These are phyloP conservation scores for Neofusicoccum umdonicola DNA, from an alignment of 2,329 filamentous ascomycete species.

Conservation along the genomic window DNA sequence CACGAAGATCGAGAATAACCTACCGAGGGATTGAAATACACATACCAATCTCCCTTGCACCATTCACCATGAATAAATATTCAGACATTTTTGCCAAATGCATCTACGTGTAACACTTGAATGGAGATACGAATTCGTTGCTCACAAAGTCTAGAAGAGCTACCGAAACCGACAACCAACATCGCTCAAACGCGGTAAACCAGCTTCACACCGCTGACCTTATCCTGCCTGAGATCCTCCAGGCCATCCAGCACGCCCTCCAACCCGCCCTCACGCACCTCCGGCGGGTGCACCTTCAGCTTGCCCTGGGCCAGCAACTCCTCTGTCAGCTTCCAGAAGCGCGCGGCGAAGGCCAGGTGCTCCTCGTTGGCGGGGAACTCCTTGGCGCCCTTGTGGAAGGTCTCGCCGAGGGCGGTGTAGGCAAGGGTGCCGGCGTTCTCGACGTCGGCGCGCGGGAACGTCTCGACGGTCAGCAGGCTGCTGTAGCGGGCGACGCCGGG, in stretches of 20 bases:
- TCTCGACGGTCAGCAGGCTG: slow-evolving; percentile 38
- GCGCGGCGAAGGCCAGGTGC: slow-evolving; percentile 29
- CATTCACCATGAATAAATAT: too few species aligned
- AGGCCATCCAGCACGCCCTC: slow-evolving; percentile 31
- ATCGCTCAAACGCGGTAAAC: slow-evolving; percentile 23
- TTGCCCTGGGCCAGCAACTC: slow-evolving; percentile 28
- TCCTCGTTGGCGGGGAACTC: slow-evolving; percentile 21
- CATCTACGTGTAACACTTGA: too few species aligned
- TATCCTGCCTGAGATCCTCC: slow-evolving; percentile 31
- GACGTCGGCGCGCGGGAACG: slow-evolving; percentile 43
- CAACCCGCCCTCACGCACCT: slow-evolving; percentile 28
- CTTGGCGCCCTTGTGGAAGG: slow-evolving; percentile 23
- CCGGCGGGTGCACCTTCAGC: slow-evolving; percentile 31
- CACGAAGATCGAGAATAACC: too few species aligned
- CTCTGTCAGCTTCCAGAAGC: slow-evolving; percentile 26
- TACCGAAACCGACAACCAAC: too few species aligned
- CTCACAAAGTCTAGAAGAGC: too few species aligned
- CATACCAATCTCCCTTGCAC: too few species aligned
- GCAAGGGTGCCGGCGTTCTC: slow-evolving; percentile 42
- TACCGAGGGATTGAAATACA: too few species aligned
- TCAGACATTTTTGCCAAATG: too few species aligned
- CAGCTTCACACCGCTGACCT: slow-evolving; percentile 34
- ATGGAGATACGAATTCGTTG: too few species aligned
- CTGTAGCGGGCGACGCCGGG: slow-evolving; percentile 34
- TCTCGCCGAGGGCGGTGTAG: slow-evolving; percentile 45